Conservation (phyloP, 352 stramenopile genomes). For the Globisporangium emineosum region DNA sequence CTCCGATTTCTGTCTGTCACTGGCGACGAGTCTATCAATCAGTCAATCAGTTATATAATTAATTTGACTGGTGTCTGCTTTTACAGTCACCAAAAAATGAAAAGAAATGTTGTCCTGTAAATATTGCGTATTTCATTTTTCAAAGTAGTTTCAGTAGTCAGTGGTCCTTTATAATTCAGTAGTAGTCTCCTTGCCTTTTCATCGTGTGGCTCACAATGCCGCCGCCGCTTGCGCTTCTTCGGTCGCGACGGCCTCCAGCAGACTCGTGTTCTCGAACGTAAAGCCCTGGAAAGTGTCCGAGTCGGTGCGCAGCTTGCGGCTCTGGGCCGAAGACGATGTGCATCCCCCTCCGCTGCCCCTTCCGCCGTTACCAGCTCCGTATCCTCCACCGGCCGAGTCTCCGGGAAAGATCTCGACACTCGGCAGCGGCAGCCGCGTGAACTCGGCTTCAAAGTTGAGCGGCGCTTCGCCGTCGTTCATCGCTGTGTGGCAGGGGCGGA, state of each 20-base stretch:
- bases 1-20: no score
- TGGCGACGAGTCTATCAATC: not conserved
- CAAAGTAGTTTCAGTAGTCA: not conserved
- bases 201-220: not conserved
- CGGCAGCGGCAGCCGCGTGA: slow-evolving; percentile 78
- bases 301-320: slow-evolving; percentile 30
- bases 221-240: slow-evolving; percentile 9
- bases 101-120: not conserved
- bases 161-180: not conserved
- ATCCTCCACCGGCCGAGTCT: not conserved
- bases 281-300: slow-evolving; percentile 82
- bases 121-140: not conserved
- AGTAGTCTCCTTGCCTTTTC: not conserved
- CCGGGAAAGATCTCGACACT: slow-evolving; percentile 42
- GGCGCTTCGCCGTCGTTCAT: slow-evolving; percentile 72
- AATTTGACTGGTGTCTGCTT: no score
- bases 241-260: slow-evolving; percentile 46
- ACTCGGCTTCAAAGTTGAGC: slow-evolving; percentile 85
- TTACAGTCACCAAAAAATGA: no score
- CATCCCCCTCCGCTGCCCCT: not conserved
- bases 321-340: slow-evolving; percentile 19
- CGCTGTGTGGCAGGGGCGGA: slow-evolving; percentile 70
- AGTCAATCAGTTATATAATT: not conserved
- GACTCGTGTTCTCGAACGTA: slow-evolving; percentile 72
- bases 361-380: slow-evolving; percentile 15